Conservation (phyloP, 1,284 basidiomycete species). For the Peniophora sp. region DNA sequence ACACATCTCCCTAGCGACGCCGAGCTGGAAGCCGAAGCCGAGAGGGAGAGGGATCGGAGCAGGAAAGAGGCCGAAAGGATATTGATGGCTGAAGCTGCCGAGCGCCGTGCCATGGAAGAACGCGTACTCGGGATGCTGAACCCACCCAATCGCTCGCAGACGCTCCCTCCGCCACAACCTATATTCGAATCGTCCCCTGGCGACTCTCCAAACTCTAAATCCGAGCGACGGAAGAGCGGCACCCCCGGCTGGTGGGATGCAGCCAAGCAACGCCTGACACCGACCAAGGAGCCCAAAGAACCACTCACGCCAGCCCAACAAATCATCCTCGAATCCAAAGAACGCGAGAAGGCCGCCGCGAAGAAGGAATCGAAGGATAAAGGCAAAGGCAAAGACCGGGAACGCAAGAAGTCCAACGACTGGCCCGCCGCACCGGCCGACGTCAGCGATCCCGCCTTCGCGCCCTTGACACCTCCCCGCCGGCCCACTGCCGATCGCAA, state of each 20-base stretch:
- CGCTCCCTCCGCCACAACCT: conserved; percentile 41
- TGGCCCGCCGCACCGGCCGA: conserved; percentile 49
- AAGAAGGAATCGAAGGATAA: conserved; percentile 38
- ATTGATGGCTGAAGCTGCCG: conserved; percentile 58
- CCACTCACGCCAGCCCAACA: conserved; percentile 73
- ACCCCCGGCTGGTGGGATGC: conserved; percentile 54
- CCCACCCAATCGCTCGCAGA: conserved; percentile 42
- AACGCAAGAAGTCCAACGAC: conserved; percentile 26
- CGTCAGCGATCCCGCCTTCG: conserved; percentile 45
- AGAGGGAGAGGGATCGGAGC: conserved; percentile 63
- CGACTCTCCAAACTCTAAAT: conserved; percentile 37
- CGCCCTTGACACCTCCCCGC: conserved; percentile 33
- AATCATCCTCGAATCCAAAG: conserved; percentile 63
- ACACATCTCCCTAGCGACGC: conserved; percentile 55
- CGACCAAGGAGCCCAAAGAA: conserved; percentile 73
- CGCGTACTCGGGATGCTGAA: conserved; percentile 67
- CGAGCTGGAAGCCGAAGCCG: conserved; percentile 71
- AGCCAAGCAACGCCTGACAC: conserved; percentile 67
- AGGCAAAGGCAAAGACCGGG: conserved; percentile 24
- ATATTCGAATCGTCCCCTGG: too few relatives aligned
- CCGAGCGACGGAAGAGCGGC: conserved; percentile 46
- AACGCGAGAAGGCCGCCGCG: conserved; percentile 50
- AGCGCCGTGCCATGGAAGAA: conserved; percentile 60
- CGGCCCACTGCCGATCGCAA: conserved; percentile 7
- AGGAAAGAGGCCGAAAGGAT: conserved; percentile 70